These are phyloP conservation scores for Castanea sativa DNA, from an alignment of 306 rosid species.

Conservation along the genomic window DNA sequence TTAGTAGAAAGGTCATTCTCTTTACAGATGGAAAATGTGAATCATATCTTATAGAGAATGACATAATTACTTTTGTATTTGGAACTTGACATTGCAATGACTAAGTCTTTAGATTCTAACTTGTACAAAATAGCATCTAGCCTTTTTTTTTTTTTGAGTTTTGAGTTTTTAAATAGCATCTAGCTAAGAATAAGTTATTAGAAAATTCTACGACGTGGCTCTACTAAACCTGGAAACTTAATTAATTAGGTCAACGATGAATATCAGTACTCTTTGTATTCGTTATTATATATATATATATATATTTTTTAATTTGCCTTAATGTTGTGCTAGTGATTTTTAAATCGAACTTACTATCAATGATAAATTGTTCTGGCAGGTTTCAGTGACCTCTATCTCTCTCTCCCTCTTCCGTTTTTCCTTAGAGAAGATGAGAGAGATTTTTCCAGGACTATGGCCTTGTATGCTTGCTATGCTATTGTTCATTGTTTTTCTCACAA, in stretches of 20 bases:
- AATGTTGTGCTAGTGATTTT: not conserved
- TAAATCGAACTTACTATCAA: not conserved
- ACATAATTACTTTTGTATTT: not conserved
- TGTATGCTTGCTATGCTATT: slow-evolving; percentile 29
- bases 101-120: not conserved
- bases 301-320: not conserved
- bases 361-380: slow-evolving; percentile 25
- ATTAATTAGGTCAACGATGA: slow-evolving; percentile 26
- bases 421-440: slow-evolving; percentile 44
- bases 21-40: not conserved
- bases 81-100: not conserved
- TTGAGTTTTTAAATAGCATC: too few relatives aligned
- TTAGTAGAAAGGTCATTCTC: not conserved
- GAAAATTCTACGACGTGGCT: slow-evolving; percentile 18
- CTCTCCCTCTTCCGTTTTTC: slow-evolving; percentile 22
- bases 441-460: slow-evolving; percentile 38
- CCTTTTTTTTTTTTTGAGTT: too few relatives aligned
- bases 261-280: not conserved
- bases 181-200: slow-evolving; percentile 3
- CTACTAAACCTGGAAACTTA: not conserved
- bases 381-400: slow-evolving; percentile 13
- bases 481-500: slow-evolving; percentile 32
- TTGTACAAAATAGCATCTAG: not conserved
- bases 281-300: not conserved
- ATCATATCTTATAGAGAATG: not conserved